phyloP scores from a whole-genome alignment of 1,139 yeast species.

The Suhomyces ambrosiae region DNA sequence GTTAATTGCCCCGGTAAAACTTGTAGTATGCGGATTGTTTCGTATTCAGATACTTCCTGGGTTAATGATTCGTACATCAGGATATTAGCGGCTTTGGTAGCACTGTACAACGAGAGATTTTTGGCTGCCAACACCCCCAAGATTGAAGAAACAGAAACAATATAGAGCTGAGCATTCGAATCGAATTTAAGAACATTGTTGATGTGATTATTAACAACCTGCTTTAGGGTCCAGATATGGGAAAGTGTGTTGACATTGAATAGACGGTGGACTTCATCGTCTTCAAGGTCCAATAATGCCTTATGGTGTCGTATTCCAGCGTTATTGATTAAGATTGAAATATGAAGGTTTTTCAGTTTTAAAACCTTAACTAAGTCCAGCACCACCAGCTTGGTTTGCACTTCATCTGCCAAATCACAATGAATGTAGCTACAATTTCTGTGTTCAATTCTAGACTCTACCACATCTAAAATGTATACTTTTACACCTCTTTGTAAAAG shows the following conservation, averaged over 20 bases:
- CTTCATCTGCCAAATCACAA: constrained; percentile 55
- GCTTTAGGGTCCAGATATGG: constrained; percentile 53
- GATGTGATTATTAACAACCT: constrained; percentile 33
- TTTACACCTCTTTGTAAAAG: constrained; percentile 35
- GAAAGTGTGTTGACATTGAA: constrained; percentile 61
- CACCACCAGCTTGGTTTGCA: constrained; percentile 25
- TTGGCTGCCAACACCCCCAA: constrained; percentile 74
- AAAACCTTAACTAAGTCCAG: constrained; percentile 31
- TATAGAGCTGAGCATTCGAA: constrained; percentile 35
- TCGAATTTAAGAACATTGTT: constrained; percentile 17
- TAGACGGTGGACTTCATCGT: constrained; percentile 34
- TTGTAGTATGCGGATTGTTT: constrained; percentile 45
- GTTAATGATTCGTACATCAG: constrained; percentile 61
- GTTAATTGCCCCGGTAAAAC: constrained; percentile 71
- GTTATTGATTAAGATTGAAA: constrained; percentile 67
- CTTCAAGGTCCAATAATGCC: constrained; percentile 39
- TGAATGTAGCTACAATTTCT: constrained; percentile 29
- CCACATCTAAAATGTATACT: constrained; percentile 53
- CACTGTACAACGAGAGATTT: constrained; percentile 63
- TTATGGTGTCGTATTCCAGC: constrained; percentile 69
- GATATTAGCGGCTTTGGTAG: constrained; percentile 64
- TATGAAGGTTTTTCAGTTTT: constrained; percentile 26
- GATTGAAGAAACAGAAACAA: constrained; percentile 69
- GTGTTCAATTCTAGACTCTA: constrained; percentile 26
- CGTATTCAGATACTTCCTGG: constrained; percentile 42